Conservation (phyloP, 202 grass and related monocot genomes). For the Sporobolus alterniflorus region DNA sequence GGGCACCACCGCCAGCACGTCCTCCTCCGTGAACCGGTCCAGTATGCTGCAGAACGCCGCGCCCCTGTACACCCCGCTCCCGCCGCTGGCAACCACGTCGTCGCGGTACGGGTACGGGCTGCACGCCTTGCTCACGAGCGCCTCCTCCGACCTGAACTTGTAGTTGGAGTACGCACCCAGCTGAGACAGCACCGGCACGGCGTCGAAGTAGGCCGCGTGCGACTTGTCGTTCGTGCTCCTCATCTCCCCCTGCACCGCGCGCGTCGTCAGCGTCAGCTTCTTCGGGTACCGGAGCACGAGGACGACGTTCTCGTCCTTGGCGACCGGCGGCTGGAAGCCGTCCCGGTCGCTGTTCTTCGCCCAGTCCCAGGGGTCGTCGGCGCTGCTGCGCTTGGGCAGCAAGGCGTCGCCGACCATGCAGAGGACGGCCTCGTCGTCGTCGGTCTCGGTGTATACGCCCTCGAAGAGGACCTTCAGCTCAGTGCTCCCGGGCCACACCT, state of each 20-base stretch:
- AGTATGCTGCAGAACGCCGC: slow-evolving; percentile 75
- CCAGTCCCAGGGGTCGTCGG: slow-evolving; percentile 68
- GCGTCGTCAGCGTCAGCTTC: slow-evolving; percentile 58
- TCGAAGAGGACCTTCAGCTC: slow-evolving; percentile 79
- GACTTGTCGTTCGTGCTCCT: slow-evolving; percentile 58
- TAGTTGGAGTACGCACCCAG: slow-evolving; percentile 84
- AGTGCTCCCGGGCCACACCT: slow-evolving; percentile 67
- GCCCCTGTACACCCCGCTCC: slow-evolving; percentile 57
- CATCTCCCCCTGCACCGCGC: slow-evolving; percentile 66
- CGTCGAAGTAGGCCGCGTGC: slow-evolving; percentile 60
- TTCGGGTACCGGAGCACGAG: slow-evolving; percentile 79
- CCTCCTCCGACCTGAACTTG: slow-evolving; percentile 72
- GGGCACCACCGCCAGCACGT: slow-evolving; percentile 60
- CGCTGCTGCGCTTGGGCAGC: slow-evolving; percentile 53
- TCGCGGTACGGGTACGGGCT: slow-evolving; percentile 52
- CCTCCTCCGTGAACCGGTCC: slow-evolving; percentile 59
- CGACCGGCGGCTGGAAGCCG: slow-evolving; percentile 51
- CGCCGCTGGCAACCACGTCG: slow-evolving; percentile 42
- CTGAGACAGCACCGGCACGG: slow-evolving; percentile 59
- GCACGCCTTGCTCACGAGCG: slow-evolving; percentile 66
- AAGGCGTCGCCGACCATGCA: slow-evolving; percentile 82
- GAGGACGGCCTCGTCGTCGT: slow-evolving; percentile 56
- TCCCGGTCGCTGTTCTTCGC: slow-evolving; percentile 40
- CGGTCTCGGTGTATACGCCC: slow-evolving; percentile 80
- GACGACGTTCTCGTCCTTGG: slow-evolving; percentile 51